These are phyloP conservation scores for Chaetomiaceae sp. DNA, from an alignment of 2,329 filamentous ascomycete species.

Conservation along the genomic window DNA sequence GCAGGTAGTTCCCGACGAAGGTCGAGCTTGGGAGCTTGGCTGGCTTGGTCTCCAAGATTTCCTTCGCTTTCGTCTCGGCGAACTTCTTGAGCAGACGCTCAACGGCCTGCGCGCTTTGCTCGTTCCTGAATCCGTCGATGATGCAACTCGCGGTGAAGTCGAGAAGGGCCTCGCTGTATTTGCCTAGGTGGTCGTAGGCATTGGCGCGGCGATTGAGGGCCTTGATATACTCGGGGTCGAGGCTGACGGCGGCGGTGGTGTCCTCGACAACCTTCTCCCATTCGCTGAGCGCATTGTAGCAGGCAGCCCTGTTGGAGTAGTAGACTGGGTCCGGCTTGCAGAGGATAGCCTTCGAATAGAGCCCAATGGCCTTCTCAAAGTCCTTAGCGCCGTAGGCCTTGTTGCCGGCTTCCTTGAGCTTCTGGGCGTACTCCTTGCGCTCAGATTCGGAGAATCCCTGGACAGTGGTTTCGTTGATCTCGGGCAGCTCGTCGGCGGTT, in stretches of 20 bases:
- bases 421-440: conserved; percentile 79
- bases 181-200: conserved; percentile 89
- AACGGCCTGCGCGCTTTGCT: conserved; percentile 80
- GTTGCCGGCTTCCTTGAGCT: conserved; percentile 93
- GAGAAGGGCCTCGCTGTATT: conserved; percentile 88
- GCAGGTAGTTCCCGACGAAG: conserved; percentile 97
- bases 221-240: conserved; percentile 96
- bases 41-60: conserved; percentile 77
- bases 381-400: conserved; percentile 93
- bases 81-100: conserved; percentile 95
- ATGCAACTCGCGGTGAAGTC: conserved; percentile 99
- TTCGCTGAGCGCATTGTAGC: conserved; percentile 86
- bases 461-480: conserved; percentile 57
- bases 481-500: conserved; percentile 63
- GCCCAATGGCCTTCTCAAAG: conserved; percentile 86
- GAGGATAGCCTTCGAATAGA: conserved; percentile 92
- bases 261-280: conserved; percentile 98
- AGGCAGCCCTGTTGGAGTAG: conserved; percentile 97
- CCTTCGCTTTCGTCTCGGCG: conserved; percentile 88
- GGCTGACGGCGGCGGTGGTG: conserved; percentile 86
- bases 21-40: conserved; percentile 91
- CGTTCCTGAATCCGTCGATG: conserved; percentile 94
- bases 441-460: conserved; percentile 55
- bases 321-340: conserved; percentile 98
- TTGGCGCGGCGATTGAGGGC: conserved; percentile 94